Percentiles rank a stretch among this genome's conserved stretches.
These are phyloP conservation scores for Tilletia walkeri DNA, from an alignment of 1,284 basidiomycete genomes.

Conservation along the genomic window DNA sequence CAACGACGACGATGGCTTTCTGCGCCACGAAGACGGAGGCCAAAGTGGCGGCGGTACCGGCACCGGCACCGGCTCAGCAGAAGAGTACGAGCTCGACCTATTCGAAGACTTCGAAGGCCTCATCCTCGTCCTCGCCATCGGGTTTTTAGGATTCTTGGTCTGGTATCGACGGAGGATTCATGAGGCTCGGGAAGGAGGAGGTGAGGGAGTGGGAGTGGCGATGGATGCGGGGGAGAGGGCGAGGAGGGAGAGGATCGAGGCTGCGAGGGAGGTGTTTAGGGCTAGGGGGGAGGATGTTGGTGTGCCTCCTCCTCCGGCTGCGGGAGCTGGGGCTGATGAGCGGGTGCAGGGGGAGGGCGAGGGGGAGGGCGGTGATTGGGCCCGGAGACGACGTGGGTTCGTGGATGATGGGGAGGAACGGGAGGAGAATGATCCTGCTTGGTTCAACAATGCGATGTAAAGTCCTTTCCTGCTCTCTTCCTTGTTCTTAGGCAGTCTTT, in stretches of 20 bases:
- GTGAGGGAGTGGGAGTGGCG: neutral
- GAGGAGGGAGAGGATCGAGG: conserved; percentile 12
- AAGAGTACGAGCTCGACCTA: neutral
- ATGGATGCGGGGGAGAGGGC: neutral
- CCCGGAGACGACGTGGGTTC: neutral
- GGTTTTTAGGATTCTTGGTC: conserved; percentile 1
- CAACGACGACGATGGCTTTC: neutral
- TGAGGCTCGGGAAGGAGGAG: neutral
- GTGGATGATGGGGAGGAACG: neutral
- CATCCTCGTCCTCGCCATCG: neutral
- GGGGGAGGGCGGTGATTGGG: neutral
- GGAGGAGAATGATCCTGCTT: neutral
- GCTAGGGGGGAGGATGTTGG: conserved; percentile 1
- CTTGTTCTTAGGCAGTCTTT: too few species aligned
- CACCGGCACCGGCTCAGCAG: neutral
- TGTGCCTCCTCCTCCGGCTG: neutral
- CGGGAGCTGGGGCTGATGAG: neutral
- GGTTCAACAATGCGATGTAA: conserved; percentile 3
- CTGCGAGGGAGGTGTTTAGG: conserved; percentile 2
- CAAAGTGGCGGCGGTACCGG: neutral
- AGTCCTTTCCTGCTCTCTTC: too few species aligned
- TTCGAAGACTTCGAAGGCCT: conserved; percentile 4
- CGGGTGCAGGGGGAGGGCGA: neutral
- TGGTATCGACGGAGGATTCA: conserved; percentile 13
- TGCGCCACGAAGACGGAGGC: neutral